Evolutionary conservation across 805 yeast species (phyloP).

Genomic region (Barnettozyma sucrosica): DNA sequence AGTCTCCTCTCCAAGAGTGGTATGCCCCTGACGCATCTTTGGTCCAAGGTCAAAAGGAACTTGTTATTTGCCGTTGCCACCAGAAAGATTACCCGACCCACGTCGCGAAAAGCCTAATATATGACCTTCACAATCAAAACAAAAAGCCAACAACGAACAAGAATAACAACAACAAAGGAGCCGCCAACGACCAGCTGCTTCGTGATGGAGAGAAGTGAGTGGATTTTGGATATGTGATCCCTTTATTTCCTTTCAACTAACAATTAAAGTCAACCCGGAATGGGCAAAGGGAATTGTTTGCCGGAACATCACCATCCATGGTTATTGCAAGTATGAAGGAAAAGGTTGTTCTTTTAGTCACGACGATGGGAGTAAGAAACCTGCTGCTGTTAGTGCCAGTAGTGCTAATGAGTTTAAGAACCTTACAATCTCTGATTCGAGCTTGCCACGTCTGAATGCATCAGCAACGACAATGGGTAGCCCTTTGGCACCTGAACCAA

Average conservation of each 20-base stretch:
- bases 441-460: constrained; percentile 5
- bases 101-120: background rate
- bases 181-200: background rate
- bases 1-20: background rate
- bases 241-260: too few relatives aligned
- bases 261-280: constrained; percentile 24
- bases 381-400: background rate
- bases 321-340: constrained; percentile 80
- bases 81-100: background rate
- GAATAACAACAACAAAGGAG: background rate
- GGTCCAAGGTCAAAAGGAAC: background rate
- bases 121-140: background rate
- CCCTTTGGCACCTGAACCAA: constrained; percentile 7
- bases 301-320: constrained; percentile 78
- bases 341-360: constrained; percentile 85
- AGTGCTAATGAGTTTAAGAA: background rate
- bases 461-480: constrained; percentile 6
- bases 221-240: background rate
- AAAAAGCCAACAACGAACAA: background rate
- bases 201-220: constrained; percentile 9
- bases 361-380: constrained; percentile 31
- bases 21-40: background rate
- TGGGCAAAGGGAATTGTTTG: constrained; percentile 76
- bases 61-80: background rate
- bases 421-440: constrained; percentile 2